Evolutionary conservation across 139 green algal species (phyloP).

Genomic region (Gonium pectorale): DNA sequence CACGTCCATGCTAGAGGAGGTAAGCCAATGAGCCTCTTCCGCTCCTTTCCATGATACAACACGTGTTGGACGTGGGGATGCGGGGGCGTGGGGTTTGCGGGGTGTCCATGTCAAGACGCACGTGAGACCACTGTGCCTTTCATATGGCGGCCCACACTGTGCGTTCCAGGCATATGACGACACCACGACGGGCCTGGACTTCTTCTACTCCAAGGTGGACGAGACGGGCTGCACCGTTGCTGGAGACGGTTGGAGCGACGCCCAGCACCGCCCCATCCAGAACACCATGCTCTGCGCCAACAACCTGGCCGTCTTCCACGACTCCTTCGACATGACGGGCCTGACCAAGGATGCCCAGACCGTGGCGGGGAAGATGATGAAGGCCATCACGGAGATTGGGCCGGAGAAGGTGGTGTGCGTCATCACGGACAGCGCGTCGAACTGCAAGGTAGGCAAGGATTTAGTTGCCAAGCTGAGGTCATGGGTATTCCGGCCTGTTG

Average conservation of each 20-base stretch:
- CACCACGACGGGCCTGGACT: background rate
- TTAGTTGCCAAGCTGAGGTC: too few species aligned
- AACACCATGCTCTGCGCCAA: background rate
- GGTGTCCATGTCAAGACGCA: too few species aligned
- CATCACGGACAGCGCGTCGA: slow-evolving; percentile 23
- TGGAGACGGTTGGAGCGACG: background rate
- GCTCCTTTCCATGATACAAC: background rate
- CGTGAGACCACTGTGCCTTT: background rate
- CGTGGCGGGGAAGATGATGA: background rate
- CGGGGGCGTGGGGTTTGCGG: background rate
- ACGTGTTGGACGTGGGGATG: background rate
- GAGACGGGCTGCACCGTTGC: background rate
- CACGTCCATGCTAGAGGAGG: background rate
- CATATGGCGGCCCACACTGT: background rate
- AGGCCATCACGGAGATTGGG: background rate
- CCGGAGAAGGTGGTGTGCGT: background rate
- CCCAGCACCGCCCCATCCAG: background rate
- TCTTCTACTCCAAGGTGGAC: background rate
- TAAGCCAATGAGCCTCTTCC: too few species aligned
- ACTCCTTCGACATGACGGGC: background rate
- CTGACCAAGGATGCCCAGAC: background rate
- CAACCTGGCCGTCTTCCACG: background rate
- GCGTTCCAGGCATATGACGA: background rate
- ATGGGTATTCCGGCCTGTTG: too few species aligned
- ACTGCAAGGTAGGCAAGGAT: background rate